These are phyloP conservation scores for Hyaloperonospora arabidopsidis DNA, from an alignment of 352 stramenopile species.

Conservation along the genomic window DNA sequence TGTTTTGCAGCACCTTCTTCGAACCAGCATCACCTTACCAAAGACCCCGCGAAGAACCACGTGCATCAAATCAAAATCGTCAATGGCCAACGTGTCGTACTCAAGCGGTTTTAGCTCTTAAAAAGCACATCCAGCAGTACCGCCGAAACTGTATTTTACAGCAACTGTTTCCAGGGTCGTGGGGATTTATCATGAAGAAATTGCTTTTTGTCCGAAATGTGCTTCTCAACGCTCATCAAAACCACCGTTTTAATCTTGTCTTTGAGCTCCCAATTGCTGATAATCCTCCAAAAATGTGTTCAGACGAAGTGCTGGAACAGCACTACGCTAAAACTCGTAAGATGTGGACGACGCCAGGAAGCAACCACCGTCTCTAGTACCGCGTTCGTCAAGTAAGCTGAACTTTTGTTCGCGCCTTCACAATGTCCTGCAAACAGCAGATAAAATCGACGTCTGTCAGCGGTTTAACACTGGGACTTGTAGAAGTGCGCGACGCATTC, in stretches of 20 bases:
- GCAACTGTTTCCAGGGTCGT: slow-evolving; percentile 14
- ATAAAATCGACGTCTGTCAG: slow-evolving; percentile 55
- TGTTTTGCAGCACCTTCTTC: slow-evolving; percentile 37
- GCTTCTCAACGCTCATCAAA: not conserved
- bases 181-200: slow-evolving; percentile 9
- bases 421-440: slow-evolving; percentile 61
- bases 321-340: slow-evolving; percentile 68
- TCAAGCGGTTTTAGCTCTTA: slow-evolving; percentile 27
- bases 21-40: slow-evolving; percentile 90
- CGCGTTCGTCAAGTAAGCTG: slow-evolving; percentile 61
- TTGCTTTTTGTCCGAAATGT: slow-evolving; percentile 5
- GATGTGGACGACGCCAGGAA: slow-evolving; percentile 61
- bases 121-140: slow-evolving; percentile 12
- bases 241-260: not conserved
- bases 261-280: slow-evolving; percentile 15
- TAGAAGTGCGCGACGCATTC: too few species aligned
- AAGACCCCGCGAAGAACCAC: slow-evolving; percentile 96
- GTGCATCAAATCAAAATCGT: slow-evolving; percentile 95
- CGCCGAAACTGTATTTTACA: slow-evolving; percentile 21
- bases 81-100: slow-evolving; percentile 68
- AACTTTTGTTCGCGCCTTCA: slow-evolving; percentile 39
- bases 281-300: slow-evolving; percentile 39
- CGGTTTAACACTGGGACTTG: slow-evolving; percentile 30
- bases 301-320: slow-evolving; percentile 39
- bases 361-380: slow-evolving; percentile 76